phyloP scores from a whole-genome alignment of 2,329 filamentous ascomycete species.

The Chalaropsis thielavioides region DNA sequence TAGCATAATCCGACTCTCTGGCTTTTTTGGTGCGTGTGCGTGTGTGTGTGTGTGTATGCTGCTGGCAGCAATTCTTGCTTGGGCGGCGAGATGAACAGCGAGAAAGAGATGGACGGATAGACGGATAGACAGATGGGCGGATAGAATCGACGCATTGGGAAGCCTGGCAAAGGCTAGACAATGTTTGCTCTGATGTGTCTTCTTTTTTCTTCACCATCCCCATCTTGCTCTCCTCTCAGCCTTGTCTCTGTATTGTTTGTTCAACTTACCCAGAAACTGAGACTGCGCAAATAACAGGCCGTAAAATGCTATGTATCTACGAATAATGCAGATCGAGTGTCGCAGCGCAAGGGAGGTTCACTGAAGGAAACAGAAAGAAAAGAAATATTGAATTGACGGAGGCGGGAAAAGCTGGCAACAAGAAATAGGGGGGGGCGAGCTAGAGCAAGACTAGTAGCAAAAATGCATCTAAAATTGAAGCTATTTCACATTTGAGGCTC shows the following conservation, averaged over 20 bases:
- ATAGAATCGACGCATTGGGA: neutral
- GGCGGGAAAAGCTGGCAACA: too few relatives aligned
- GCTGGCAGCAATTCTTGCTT: neutral
- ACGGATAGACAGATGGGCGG: neutral
- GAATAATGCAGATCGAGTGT: neutral
- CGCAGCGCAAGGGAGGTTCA: too few relatives aligned
- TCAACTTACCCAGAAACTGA: neutral
- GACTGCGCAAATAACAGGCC: neutral
- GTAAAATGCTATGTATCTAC: neutral
- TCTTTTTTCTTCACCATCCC: too few relatives aligned
- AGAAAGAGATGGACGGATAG: neutral
- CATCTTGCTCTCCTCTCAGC: neutral
- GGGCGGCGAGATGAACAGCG: neutral
- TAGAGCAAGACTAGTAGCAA: too few relatives aligned
- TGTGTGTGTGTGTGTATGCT: neutral
- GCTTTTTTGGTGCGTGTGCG: neutral
- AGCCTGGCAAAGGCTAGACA: neutral
- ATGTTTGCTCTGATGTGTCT: neutral
- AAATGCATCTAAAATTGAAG: too few relatives aligned
- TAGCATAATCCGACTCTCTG: neutral
- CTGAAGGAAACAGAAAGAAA: too few relatives aligned
- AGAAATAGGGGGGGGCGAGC: too few relatives aligned
- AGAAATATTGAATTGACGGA: too few relatives aligned
- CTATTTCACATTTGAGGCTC: too few relatives aligned
- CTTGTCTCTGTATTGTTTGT: neutral